A percentile compares a stretch with the other conserved stretches of the same genome.
Evolutionary conservation across 2,329 filamentous ascomycete genomes (phyloP).

Genomic region (Incumbomyces delicatus): DNA sequence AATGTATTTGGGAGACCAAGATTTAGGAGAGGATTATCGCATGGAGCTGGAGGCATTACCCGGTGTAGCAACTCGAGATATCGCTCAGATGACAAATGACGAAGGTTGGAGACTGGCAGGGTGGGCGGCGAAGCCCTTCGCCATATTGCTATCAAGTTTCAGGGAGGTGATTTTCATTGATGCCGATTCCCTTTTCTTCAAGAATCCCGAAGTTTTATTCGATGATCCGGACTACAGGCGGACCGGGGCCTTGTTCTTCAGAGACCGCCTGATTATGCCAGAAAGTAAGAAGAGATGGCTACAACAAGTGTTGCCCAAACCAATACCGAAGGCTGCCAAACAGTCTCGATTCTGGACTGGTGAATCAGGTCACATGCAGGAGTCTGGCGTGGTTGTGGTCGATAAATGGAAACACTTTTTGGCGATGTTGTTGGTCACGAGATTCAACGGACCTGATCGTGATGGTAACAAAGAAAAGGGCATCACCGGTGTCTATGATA

Average conservation of each 20-base stretch:
- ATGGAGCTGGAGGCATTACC: constrained; percentile 33
- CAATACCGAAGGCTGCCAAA: constrained; percentile 32
- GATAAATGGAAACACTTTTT: constrained; percentile 40
- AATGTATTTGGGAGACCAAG: constrained; percentile 32
- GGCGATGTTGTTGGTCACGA: constrained; percentile 30
- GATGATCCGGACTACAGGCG: constrained; percentile 32
- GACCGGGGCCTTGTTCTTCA: constrained; percentile 39
- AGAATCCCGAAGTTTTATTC: constrained; percentile 34
- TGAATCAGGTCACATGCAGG: constrained; percentile 27
- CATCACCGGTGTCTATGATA: constrained; percentile 35
- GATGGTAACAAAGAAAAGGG: constrained; percentile 31
- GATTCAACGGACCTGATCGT: constrained; percentile 33
- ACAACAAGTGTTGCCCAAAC: constrained; percentile 35
- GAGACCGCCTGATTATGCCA: constrained; percentile 35
- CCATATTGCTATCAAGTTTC: constrained; percentile 38
- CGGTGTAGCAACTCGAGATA: constrained; percentile 36
- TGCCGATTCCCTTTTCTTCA: constrained; percentile 37
- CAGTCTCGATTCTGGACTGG: constrained; percentile 23
- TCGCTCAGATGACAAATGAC: constrained; percentile 36
- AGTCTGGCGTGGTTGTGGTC: constrained; percentile 39
- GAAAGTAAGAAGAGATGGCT: constrained; percentile 30
- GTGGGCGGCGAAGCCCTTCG: constrained; percentile 40
- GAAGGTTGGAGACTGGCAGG: constrained; percentile 36
- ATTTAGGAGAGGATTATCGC: constrained; percentile 35
- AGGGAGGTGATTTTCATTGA: constrained; percentile 41